A percentile compares a stretch with the other conserved stretches of the same genome.
These are phyloP conservation scores for Fistulina hepatica DNA, from an alignment of 1,284 basidiomycete species.

Conservation along the genomic window DNA sequence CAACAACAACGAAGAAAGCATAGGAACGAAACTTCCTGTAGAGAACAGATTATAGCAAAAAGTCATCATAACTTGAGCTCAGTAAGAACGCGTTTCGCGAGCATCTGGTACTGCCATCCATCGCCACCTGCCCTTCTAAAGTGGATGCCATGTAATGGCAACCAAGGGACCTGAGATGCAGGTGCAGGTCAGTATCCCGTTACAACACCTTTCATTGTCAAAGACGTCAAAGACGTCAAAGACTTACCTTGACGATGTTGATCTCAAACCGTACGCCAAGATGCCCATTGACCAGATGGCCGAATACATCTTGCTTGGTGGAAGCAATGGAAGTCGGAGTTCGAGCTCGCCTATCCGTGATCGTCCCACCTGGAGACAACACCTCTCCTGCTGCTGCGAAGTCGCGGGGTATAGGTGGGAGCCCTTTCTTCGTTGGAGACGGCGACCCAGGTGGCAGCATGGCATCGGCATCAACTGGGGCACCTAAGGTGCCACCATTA, in stretches of 20 bases:
- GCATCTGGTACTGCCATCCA: constrained; percentile 96
- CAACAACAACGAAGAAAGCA: constrained; percentile 1
- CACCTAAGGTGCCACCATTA: too few species aligned
- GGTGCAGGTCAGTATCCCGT: not conserved
- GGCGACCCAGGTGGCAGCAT: constrained; percentile 24
- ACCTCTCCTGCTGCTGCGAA: constrained; percentile 35
- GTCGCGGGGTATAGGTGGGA: constrained; percentile 66
- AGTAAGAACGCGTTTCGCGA: constrained; percentile 86
- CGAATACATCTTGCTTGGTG: constrained; percentile 41
- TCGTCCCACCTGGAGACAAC: too few species aligned
- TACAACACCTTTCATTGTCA: too few species aligned
- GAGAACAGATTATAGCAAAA: constrained; percentile 13
- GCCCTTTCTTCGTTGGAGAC: constrained; percentile 33
- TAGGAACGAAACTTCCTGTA: too few species aligned
- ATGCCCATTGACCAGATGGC: constrained; percentile 61
- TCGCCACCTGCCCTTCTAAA: constrained; percentile 89
- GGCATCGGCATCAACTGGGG: constrained; percentile 20
- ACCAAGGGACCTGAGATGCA: constrained; percentile 68
- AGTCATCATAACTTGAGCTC: constrained; percentile 91
- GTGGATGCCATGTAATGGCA: constrained; percentile 92
- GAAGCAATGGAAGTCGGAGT: constrained; percentile 31
- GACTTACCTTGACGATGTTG: constrained; percentile 78
- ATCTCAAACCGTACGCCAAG: constrained; percentile 90
- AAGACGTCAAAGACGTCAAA: constrained; percentile 6
- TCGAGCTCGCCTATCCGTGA: too few species aligned